Conservation (phyloP, 2,329 filamentous ascomycete species). For the Juglanconis oblonga region DNA sequence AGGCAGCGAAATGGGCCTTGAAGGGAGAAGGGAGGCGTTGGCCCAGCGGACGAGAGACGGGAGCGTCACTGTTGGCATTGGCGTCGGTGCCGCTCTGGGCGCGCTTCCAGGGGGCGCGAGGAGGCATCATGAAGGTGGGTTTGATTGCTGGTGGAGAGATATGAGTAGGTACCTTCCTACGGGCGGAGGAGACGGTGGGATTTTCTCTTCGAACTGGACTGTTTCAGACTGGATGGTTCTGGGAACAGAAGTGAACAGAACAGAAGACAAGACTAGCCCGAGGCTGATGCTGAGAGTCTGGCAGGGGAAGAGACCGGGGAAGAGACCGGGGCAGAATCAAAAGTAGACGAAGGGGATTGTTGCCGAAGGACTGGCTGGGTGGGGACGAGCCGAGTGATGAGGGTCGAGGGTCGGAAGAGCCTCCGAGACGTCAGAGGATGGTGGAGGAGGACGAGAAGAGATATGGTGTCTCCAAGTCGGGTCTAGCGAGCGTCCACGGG, state of each 20-base stretch:
- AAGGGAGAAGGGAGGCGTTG: constrained; percentile 1
- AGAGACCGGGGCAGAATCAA: too few relatives aligned
- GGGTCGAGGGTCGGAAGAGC: background rate
- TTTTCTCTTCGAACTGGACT: background rate
- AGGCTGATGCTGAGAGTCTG: background rate
- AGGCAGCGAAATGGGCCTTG: constrained; percentile 37
- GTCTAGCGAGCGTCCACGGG: background rate
- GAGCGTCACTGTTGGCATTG: constrained; percentile 9
- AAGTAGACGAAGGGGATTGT: too few relatives aligned
- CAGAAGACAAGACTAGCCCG: background rate
- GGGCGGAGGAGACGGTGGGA: background rate
- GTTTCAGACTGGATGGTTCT: background rate
- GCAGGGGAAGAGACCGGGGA: too few relatives aligned
- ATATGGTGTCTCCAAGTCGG: background rate
- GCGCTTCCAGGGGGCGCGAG: constrained; percentile 13
- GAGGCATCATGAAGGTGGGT: constrained; percentile 8
- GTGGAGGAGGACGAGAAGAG: background rate
- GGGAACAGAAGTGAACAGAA: background rate
- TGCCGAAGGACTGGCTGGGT: too few relatives aligned
- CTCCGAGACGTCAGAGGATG: background rate
- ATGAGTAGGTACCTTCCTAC: background rate
- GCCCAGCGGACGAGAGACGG: constrained; percentile 5
- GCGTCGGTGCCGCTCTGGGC: background rate
- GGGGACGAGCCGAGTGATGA: background rate
- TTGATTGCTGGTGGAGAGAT: background rate